phyloP scores from a whole-genome alignment of 257 asterid species.

The Gentiana straminea region DNA sequence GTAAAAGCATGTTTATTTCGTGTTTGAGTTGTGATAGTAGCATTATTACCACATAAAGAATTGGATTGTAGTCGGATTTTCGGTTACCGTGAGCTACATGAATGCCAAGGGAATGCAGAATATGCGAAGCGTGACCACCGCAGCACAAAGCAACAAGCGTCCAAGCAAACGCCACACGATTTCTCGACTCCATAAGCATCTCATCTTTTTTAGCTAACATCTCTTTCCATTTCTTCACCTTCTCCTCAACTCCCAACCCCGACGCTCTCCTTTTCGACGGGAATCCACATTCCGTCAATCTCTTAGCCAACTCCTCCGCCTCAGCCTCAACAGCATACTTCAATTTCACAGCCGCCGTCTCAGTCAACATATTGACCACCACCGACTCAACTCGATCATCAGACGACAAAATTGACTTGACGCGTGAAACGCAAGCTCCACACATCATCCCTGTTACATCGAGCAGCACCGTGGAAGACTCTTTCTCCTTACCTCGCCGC shows the following conservation, averaged over 20 bases:
- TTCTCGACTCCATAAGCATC: slow-evolving; percentile 61
- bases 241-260: slow-evolving; percentile 71
- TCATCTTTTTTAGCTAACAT: slow-evolving; percentile 74
- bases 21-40: no score
- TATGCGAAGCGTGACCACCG: slow-evolving; percentile 81
- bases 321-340: slow-evolving; percentile 10
- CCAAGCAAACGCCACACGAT: slow-evolving; percentile 86
- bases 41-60: no score
- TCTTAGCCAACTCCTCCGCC: slow-evolving; percentile 54
- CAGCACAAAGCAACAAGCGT: slow-evolving; percentile 90
- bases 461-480: slow-evolving; percentile 38
- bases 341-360: slow-evolving; percentile 89
- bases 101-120: slow-evolving; percentile 79
- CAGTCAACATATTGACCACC: slow-evolving; percentile 89
- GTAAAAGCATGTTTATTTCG: no score
- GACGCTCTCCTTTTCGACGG: slow-evolving; percentile 69
- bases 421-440: slow-evolving; percentile 91
- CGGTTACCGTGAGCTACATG: slow-evolving; percentile 72
- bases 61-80: not conserved
- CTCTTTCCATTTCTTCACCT: slow-evolving; percentile 88
- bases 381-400: slow-evolving; percentile 80
- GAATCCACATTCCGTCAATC: slow-evolving; percentile 71
- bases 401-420: slow-evolving; percentile 63
- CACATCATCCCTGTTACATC: slow-evolving; percentile 98
- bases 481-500: slow-evolving; percentile 25